phyloP scores from a whole-genome alignment of 768 basidiomycete genomes.

The Leucocoprinus sp. region DNA sequence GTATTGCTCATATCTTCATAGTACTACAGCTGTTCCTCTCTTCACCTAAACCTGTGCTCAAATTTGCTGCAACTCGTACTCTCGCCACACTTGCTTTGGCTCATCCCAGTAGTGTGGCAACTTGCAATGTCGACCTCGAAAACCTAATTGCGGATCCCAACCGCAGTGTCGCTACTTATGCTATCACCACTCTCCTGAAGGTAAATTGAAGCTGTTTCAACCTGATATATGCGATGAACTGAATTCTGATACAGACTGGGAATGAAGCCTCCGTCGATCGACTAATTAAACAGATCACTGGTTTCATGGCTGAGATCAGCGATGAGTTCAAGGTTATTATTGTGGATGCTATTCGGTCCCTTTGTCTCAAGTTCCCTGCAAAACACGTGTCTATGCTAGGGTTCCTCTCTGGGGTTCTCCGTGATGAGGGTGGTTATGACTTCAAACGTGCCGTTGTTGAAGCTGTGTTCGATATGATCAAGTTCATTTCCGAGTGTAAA shows the following conservation, averaged over 20 bases:
- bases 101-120: slow-evolving; percentile 80
- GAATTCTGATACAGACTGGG: slow-evolving; percentile 57
- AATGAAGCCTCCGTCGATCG: slow-evolving; percentile 99
- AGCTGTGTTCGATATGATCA: slow-evolving; percentile 99
- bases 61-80: slow-evolving; percentile 96
- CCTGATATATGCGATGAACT: neutral
- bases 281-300: slow-evolving; percentile 97
- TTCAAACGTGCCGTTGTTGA: slow-evolving; percentile 99
- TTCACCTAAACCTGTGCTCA: slow-evolving; percentile 89
- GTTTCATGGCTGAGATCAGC: slow-evolving; percentile 98
- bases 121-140: slow-evolving; percentile 95
- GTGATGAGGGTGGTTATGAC: slow-evolving; percentile 98
- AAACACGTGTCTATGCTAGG: slow-evolving; percentile 97
- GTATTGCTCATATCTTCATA: slow-evolving; percentile 20
- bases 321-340: slow-evolving; percentile 99
- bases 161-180: slow-evolving; percentile 94
- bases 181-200: slow-evolving; percentile 97
- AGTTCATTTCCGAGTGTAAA: slow-evolving; percentile 91
- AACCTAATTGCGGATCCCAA: slow-evolving; percentile 93
- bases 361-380: slow-evolving; percentile 97
- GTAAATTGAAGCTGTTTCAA: slow-evolving; percentile 26
- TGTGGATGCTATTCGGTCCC: slow-evolving; percentile 94
- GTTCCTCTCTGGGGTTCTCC: slow-evolving; percentile 92
- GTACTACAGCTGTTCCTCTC: slow-evolving; percentile 95
- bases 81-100: slow-evolving; percentile 82